A percentile compares a stretch with the other conserved stretches of the same genome.
These are phyloP conservation scores for Xylaria sp. DNA, from an alignment of 2,329 filamentous ascomycete genomes.

Conservation along the genomic window DNA sequence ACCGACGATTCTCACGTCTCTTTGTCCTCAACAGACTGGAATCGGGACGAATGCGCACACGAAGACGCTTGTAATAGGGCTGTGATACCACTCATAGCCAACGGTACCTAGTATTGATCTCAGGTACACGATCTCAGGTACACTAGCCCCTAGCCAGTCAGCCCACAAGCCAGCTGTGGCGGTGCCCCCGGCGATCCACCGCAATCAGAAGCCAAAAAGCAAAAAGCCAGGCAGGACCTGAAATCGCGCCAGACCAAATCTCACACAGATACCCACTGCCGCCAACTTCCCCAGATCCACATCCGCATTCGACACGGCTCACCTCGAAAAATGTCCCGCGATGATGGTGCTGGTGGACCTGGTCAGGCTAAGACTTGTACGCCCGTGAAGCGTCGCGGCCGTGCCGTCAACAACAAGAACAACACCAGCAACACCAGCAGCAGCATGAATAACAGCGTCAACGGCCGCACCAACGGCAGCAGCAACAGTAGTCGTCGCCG, in stretches of 20 bases:
- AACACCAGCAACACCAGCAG: background rate
- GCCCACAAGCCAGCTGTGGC: slow-evolving; percentile 33
- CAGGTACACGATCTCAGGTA: too few relatives aligned
- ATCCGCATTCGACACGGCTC: slow-evolving; percentile 31
- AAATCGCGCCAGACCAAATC: slow-evolving; percentile 27
- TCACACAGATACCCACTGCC: slow-evolving; percentile 22
- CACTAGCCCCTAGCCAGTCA: slow-evolving; percentile 1
- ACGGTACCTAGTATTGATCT: background rate
- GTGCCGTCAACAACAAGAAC: background rate
- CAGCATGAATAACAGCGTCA: background rate
- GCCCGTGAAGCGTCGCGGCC: slow-evolving; percentile 10
- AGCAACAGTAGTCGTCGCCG: slow-evolving; percentile 4
- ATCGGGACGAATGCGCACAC: slow-evolving; percentile 1
- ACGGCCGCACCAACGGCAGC: background rate
- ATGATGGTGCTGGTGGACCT: slow-evolving; percentile 27
- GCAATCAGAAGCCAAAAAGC: slow-evolving; percentile 29
- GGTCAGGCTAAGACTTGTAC: slow-evolving; percentile 17
- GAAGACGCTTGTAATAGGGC: slow-evolving; percentile 10
- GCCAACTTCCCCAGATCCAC: slow-evolving; percentile 40
- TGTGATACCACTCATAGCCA: background rate
- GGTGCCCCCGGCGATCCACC: slow-evolving; percentile 36
- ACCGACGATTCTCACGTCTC: background rate
- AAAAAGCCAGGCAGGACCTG: slow-evolving; percentile 9
- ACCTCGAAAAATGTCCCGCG: slow-evolving; percentile 34
- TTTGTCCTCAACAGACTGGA: background rate